Conservation (phyloP, 1,284 basidiomycete genomes). For the Fomitopsis schrenkii region DNA sequence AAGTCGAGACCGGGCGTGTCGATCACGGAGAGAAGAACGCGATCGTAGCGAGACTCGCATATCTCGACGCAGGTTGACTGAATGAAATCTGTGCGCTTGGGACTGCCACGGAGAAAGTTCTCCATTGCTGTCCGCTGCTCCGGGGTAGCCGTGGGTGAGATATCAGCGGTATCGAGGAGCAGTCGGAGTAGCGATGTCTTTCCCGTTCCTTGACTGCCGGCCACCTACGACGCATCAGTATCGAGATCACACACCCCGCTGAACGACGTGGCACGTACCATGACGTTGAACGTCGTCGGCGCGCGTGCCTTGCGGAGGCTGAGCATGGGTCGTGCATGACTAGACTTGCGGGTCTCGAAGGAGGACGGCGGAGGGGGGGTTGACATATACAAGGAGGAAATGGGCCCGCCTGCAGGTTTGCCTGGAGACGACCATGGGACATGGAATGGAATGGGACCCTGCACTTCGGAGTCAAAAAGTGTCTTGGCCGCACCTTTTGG, state of each 20-base stretch:
- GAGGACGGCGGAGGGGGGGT: conserved; percentile 47
- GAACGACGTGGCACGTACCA: conserved; percentile 45
- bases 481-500: conserved; percentile 63
- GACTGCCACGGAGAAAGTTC: conserved; percentile 51
- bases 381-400: conserved; percentile 67
- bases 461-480: conserved; percentile 48
- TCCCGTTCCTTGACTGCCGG: conserved; percentile 72
- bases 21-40: conserved; percentile 69
- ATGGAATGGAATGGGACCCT: conserved; percentile 65
- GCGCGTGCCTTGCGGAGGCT: conserved; percentile 54
- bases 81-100: conserved; percentile 57
- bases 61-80: conserved; percentile 70
- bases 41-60: conserved; percentile 73
- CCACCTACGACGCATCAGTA: conserved; percentile 45
- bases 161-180: conserved; percentile 71
- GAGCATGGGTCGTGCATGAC: conserved; percentile 31
- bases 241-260: neutral
- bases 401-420: conserved; percentile 37
- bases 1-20: conserved; percentile 83
- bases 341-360: conserved; percentile 47
- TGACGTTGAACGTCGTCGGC: conserved; percentile 79
- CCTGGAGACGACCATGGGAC: conserved; percentile 64
- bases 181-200: conserved; percentile 72
- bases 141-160: conserved; percentile 63
- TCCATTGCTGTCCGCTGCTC: conserved; percentile 64